Conservation (phyloP, 176 grass and related monocot species). For the Canna indica region DNA sequence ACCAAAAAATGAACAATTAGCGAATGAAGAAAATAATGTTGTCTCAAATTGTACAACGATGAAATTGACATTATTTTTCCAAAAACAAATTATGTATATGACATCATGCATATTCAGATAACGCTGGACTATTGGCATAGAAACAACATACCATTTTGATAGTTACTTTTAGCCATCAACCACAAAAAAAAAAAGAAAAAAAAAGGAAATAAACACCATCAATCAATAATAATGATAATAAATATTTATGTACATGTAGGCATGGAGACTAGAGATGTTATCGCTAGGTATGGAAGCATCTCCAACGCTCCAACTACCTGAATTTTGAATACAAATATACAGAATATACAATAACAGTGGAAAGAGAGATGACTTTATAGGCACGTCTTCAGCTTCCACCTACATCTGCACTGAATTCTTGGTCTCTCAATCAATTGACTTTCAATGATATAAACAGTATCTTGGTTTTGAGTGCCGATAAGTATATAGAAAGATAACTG, state of each 20-base stretch:
- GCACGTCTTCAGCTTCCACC: background rate
- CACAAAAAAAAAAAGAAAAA: background rate
- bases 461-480: background rate
- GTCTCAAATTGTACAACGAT: too few relatives aligned
- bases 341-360: slow-evolving; percentile 3
- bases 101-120: too few relatives aligned
- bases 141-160: background rate
- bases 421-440: background rate
- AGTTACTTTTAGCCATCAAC: background rate
- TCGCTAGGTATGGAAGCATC: background rate
- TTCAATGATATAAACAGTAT: background rate
- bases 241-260: background rate
- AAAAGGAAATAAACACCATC: background rate
- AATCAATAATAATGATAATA: background rate
- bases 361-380: background rate
- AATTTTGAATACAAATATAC: slow-evolving; percentile 6
- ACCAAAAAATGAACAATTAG: too few relatives aligned
- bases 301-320: background rate
- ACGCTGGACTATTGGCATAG: too few relatives aligned
- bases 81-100: too few relatives aligned
- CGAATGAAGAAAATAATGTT: too few relatives aligned
- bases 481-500: background rate
- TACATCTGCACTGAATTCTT: background rate
- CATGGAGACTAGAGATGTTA: background rate
- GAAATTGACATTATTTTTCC: too few relatives aligned